Evolutionary conservation across 176 grass and related monocot genomes (phyloP).

Genomic region (Carex pumila): DNA sequence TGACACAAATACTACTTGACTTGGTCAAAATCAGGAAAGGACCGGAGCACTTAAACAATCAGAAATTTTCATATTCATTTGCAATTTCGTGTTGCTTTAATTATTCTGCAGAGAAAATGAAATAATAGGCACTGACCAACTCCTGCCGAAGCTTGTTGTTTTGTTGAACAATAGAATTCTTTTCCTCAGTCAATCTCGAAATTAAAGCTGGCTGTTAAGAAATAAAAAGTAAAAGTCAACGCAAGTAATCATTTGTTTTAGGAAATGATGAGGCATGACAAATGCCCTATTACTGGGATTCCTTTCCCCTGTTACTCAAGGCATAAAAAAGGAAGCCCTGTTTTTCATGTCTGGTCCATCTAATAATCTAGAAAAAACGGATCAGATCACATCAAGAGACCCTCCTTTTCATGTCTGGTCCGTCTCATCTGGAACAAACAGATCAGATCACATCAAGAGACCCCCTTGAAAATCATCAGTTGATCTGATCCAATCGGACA

Average conservation of each 20-base stretch:
- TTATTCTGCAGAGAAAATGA: background rate
- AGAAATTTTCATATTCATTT: background rate
- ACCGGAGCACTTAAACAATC: background rate
- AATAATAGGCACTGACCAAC: constrained; percentile 45
- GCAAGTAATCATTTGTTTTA: constrained; percentile 12
- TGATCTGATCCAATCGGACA: background rate
- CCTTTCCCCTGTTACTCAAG: background rate
- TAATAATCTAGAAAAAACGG: background rate
- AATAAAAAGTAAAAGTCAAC: constrained; percentile 8
- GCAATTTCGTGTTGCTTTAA: background rate
- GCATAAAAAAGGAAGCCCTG: too few species aligned
- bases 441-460: background rate
- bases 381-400: background rate
- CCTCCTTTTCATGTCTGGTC: background rate
- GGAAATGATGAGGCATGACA: background rate
- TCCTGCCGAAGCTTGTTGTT: constrained; percentile 70
- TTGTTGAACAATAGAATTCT: constrained; percentile 48
- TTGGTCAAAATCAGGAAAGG: background rate
- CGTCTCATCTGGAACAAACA: background rate
- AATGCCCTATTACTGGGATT: background rate
- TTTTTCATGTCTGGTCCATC: background rate
- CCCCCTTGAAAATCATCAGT: background rate
- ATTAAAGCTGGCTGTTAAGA: constrained; percentile 48
- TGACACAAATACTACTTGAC: constrained; percentile 3
- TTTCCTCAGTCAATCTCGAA: constrained; percentile 61